These are phyloP conservation scores for Xylariomycetidae sp. DNA, from an alignment of 2,329 filamentous ascomycete species.

Conservation along the genomic window DNA sequence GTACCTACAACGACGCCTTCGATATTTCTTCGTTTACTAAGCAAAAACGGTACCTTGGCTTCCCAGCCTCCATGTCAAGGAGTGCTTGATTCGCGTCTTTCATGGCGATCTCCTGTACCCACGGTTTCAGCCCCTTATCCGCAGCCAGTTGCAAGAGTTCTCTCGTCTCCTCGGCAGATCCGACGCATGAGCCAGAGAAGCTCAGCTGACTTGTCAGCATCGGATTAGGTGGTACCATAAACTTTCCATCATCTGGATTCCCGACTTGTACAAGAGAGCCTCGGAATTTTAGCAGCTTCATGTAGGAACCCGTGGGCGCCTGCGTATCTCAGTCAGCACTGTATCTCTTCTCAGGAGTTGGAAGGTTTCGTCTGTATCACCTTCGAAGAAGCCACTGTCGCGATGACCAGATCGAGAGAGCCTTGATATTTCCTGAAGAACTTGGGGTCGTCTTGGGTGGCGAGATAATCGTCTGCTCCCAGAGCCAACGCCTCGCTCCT, in stretches of 20 bases:
- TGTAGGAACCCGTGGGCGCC: conserved; percentile 56
- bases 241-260: conserved; percentile 47
- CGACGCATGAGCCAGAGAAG: conserved; percentile 37
- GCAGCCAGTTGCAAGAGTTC: conserved; percentile 47
- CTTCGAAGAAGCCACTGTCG: conserved; percentile 38
- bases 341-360: too few relatives aligned
- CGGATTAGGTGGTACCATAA: conserved; percentile 7
- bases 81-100: conserved; percentile 5
- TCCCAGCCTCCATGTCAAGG: conserved; percentile 6
- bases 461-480: conserved; percentile 36
- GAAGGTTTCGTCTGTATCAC: too few relatives aligned
- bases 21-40: conserved; percentile 5
- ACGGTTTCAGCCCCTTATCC: conserved; percentile 42
- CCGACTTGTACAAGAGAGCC: conserved; percentile 62
- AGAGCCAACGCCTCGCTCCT: conserved; percentile 45
- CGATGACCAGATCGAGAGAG: conserved; percentile 49
- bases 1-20: conserved; percentile 5
- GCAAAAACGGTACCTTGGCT: conserved; percentile 7
- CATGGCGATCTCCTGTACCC: conserved; percentile 43
- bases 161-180: conserved; percentile 41
- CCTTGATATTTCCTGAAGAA: conserved; percentile 46
- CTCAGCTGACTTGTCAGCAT: conserved; percentile 42
- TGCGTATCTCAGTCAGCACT: too few relatives aligned
- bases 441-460: conserved; percentile 41
- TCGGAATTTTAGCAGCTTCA: conserved; percentile 50